Percentiles rank a stretch among this genome's conserved stretches.
These are phyloP conservation scores for Pleurotus pulmonarius DNA, from an alignment of 768 basidiomycete genomes.

Conservation along the genomic window DNA sequence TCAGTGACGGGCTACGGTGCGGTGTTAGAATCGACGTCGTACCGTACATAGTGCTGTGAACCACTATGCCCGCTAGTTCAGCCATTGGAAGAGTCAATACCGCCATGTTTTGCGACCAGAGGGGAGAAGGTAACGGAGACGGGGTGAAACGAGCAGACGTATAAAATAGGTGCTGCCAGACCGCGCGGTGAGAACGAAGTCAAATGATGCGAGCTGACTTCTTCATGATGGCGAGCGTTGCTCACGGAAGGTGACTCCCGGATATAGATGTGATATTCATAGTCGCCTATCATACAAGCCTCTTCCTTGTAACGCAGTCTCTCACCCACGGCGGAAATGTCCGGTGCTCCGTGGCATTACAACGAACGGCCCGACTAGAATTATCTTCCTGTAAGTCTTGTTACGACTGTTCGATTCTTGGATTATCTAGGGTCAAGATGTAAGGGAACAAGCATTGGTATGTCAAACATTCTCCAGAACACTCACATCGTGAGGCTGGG, in stretches of 20 bases:
- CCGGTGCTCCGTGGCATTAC: too few species aligned
- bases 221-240: background rate
- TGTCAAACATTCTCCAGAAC: too few species aligned
- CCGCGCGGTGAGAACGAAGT: background rate
- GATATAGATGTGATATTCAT: background rate
- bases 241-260: background rate
- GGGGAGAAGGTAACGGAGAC: background rate
- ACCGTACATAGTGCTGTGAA: conserved; percentile 3
- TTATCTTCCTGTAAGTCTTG: too few species aligned
- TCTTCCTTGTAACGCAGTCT: too few species aligned
- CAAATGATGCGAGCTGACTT: conserved; percentile 3
- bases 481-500: too few species aligned
- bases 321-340: too few species aligned
- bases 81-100: conserved; percentile 1
- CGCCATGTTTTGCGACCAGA: background rate
- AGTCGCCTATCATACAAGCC: too few species aligned
- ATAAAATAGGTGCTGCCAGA: background rate
- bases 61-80: conserved; percentile 1
- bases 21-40: background rate
- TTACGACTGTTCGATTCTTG: too few species aligned
- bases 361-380: too few species aligned
- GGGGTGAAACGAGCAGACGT: background rate
- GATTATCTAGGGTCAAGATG: too few species aligned
- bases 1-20: background rate
- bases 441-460: too few species aligned